Percentiles rank a stretch among this genome's conserved stretches.
phyloP scores from a whole-genome alignment of 2,329 filamentous ascomycete genomes.

The Phoma sp. region DNA sequence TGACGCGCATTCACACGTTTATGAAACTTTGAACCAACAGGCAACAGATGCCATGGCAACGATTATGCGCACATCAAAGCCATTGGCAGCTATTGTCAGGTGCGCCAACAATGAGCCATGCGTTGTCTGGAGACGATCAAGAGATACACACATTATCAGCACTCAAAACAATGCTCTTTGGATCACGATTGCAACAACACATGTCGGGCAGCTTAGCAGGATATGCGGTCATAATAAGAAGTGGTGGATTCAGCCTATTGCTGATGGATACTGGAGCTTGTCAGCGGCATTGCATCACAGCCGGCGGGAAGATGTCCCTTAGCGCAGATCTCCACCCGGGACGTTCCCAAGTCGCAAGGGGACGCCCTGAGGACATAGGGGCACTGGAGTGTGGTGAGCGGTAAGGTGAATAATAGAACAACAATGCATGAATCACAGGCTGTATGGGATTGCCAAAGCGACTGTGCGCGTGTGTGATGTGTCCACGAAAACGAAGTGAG shows the following conservation, averaged over 20 bases:
- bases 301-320: constrained; percentile 5
- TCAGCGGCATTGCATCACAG: constrained; percentile 10
- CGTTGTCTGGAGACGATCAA: not conserved
- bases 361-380: not conserved
- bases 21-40: not conserved
- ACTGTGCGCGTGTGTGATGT: not conserved
- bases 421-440: not conserved
- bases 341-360: constrained; percentile 10
- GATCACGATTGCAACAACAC: too few relatives aligned
- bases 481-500: constrained; percentile 7
- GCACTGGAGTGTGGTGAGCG: not conserved
- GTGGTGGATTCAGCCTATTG: not conserved
- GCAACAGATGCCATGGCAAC: constrained; percentile 2
- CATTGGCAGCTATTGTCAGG: not conserved
- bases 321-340: constrained; percentile 17
- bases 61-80: not conserved
- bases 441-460: not conserved
- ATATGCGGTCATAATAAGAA: not conserved
- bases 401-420: not conserved
- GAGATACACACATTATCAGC: not conserved
- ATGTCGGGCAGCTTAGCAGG: too few relatives aligned
- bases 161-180: too few relatives aligned
- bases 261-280: constrained; percentile 1
- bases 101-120: not conserved
- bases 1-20: not conserved